Base-by-base conservation (phyloP, 305 asterid species). In the Fraxinus dipetala region DNA sequence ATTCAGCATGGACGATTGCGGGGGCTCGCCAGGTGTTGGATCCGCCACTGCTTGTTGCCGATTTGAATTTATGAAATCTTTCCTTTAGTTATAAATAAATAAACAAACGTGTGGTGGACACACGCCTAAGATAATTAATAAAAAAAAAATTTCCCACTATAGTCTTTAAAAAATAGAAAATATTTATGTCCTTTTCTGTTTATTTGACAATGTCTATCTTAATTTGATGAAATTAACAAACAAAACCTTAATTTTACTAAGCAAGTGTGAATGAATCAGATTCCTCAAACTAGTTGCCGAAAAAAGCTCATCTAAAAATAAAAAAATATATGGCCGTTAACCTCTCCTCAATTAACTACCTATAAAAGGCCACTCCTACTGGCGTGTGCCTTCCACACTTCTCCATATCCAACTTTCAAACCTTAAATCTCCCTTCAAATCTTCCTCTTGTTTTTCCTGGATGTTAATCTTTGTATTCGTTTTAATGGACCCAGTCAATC, bases 341-440 rank as follows among this genome's bases (percentile, higher is more conserved):
- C 31, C 16, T n/a, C 75, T 31, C 51, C 35, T 79, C 70, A 20
- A 36, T 67, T 43, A 36, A 35, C 56, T 5, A 36, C 78, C 82
- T 80, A 85, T 85, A 89, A 82, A 86, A 80, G 73, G 10, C 51
- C 61, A 38, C 11, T 18, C 45, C 56, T 70, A 22, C 18, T 38
- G 87, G 89, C 87, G 87, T 85, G 90, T 89, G 90, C 65, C 73
- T 61, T 82, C 88, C 89, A 85, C 87, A 85, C 89, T 87, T 78
- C 6, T n/a, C 79, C 63, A 36, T 69, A 63, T 18, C 72, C n/a
- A 31, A 38, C 4, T 10, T 10, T n/a, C 61, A 13, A 51, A 51
- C 61, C 61, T 16, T 51, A 51, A 51, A 51, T 16, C 63, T 51
- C 63, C 22, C 63, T 51, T 51, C 20, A 13, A 10, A 65, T 38